Evolutionary conservation across 2,329 filamentous ascomycete genomes (phyloP), one percentile per base, ranked within the genome.

Genomic region (Myriosclerotinia duriaeana): DNA sequence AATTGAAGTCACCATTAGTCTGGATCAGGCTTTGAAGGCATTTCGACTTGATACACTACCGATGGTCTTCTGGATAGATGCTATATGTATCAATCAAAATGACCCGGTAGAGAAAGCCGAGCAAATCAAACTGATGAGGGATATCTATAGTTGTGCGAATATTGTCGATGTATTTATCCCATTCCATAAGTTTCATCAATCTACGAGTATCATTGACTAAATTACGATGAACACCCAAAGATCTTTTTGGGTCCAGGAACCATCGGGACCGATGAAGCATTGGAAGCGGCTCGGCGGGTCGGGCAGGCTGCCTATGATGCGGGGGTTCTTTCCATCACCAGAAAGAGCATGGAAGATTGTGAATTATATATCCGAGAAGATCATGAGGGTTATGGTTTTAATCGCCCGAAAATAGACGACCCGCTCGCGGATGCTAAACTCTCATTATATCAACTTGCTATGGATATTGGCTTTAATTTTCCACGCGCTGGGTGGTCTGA

Each of bases 71-170:
- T 69, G 68, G 68, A 38, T 66, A 34, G 67, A 68, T 58, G 68
- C 68, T 22, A 53, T 69, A 46, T 69, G 68, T 53, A 69, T 69
- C 64, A 68, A 69, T 34, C 68, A 69, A 53, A n/a, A 66, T 4
- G 52, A 66, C 40, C 26, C 50, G 1, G 61, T 65, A 30, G 68
- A 69, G 44, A 66, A 65, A 26, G 46, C 34, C n/a, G 52, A 53
- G 36, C 67, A 69, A 58, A 64, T 69, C 26, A 53, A 55, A 46
- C 17, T 62, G n/a, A 69, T 69, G 67, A 40, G 30, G 15, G 46
- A 64, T 9, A 69, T 69, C 50, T 69, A 68, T 14, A 60, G 54
- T 44, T 46, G 14, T 30, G 68, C 68, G 14, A 53, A 17, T 15
- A 20, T 46, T 11, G 67, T 69, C 9, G 56, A 68, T 38, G 50